A percentile compares a stretch with the other conserved stretches of the same genome.
Conservation (phyloP, 2,329 filamentous ascomycete species). For the Penicillium sp. region DNA sequence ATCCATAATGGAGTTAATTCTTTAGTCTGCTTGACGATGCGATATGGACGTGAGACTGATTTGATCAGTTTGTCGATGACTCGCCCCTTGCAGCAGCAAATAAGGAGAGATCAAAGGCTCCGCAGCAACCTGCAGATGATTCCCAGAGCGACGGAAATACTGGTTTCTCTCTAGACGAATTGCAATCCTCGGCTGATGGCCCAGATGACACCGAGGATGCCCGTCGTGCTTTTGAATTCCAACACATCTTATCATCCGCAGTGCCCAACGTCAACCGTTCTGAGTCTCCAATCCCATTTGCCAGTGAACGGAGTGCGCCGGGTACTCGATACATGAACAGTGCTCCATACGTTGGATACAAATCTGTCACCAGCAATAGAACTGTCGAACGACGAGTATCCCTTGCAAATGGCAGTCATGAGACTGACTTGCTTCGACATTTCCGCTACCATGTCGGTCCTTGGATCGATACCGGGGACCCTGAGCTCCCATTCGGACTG, state of each 20-base stretch:
- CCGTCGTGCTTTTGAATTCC: neutral
- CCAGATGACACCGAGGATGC: neutral
- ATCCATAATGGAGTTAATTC: neutral
- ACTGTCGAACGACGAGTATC: neutral
- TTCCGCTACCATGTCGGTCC: conserved; percentile 26
- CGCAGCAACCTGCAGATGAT: neutral
- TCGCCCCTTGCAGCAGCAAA: conserved; percentile 12
- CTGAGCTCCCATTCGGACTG: conserved; percentile 22
- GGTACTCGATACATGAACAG: neutral
- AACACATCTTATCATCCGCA: neutral
- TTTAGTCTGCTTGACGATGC: neutral
- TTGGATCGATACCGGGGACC: conserved; percentile 27
- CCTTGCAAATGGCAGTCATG: conserved; percentile 10
- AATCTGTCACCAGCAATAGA: neutral
- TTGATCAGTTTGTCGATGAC: conserved; percentile 21
- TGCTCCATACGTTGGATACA: neutral
- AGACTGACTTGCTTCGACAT: conserved; percentile 25
- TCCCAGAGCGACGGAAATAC: conserved; percentile 1
- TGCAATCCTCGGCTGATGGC: neutral
- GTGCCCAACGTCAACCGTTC: neutral
- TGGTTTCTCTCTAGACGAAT: neutral
- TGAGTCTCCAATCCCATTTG: neutral
- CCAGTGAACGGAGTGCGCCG: neutral
- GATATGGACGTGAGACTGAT: neutral
- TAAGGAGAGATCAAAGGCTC: conserved; percentile 2